Evolutionary conservation across 2,329 filamentous ascomycete genomes (phyloP), one percentile per base, ranked within the genome.

Genomic region (Rugonectria rugulosa): DNA sequence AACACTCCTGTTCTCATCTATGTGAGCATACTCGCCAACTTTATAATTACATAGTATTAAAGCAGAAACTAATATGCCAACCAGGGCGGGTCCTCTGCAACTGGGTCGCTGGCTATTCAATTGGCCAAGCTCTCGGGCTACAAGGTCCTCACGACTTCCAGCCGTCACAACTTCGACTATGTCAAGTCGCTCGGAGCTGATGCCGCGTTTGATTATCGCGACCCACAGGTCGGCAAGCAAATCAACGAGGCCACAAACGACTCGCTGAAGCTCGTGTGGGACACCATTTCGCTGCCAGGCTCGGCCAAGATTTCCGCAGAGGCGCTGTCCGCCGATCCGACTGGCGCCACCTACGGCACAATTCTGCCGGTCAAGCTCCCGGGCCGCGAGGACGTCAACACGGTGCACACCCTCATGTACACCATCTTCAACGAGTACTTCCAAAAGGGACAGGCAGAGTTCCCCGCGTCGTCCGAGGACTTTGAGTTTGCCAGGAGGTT

Each of bases 131-230:
- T 27, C 8, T 47, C 36, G 2, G 37, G 37, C 15, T 32, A 48
- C 8, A 41, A 48, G 10, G 36, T 47, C 6, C 43, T 55, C 6
- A 19, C 51, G 11, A 51, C 51, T 4, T 55, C 36, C 29, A 36
- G 59, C 9, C 64, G 70, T 2, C 57, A 59, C 19, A 79, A 80
- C 62, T 70, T 71, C 36, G 73, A 70, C 2, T 72, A 77, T 6
- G 72, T 79, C 21, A 68, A 69, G 46, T 65, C 62, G 0, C 70
- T 73, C n/a, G 80, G 80, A 11, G 79, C 79, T 1, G 73, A 73
- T 11, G 64, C 63, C 1, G 70, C 66, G 14, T 78, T 81, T 53
- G 76, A 82, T 68, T 78, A 82, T 63, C 64, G 64, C 20, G 45
- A 63, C 10, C 49, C 59, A 1, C 60, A 50, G 4, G 63, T 57